phyloP scores from a whole-genome alignment of 148 eudicot genomes.

The Persicaria maculosa region DNA sequence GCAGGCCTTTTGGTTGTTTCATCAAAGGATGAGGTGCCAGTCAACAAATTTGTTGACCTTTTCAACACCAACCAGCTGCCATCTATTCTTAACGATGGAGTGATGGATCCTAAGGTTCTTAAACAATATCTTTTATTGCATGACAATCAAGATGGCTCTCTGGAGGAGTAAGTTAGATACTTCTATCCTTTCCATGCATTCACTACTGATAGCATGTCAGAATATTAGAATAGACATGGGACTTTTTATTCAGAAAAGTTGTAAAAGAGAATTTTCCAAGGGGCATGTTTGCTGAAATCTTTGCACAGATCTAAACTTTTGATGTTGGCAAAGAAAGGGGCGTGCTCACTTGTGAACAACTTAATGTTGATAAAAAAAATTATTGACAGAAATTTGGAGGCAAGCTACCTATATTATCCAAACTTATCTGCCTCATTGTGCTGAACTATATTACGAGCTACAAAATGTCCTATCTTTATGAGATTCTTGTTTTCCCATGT shows the following conservation, averaged over 20 bases:
- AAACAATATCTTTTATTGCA: constrained; percentile 79
- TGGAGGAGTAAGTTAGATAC: constrained; percentile 46
- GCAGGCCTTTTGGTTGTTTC: constrained; percentile 97
- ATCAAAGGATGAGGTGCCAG: constrained; percentile 72
- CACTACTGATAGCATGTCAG: background rate
- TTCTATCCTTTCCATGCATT: background rate
- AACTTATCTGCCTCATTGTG: background rate
- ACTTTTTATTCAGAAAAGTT: background rate
- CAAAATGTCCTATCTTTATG: background rate
- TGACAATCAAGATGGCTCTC: constrained; percentile 69
- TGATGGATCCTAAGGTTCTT: constrained; percentile 94
- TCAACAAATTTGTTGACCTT: constrained; percentile 77
- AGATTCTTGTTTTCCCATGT: background rate
- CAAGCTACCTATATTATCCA: background rate
- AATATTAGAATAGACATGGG: background rate
- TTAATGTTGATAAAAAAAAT: background rate
- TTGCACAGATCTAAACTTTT: background rate
- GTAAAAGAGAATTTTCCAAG: background rate
- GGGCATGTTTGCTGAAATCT: background rate
- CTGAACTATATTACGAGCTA: background rate
- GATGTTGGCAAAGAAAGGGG: background rate
- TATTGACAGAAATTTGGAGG: background rate
- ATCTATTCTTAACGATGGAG: constrained; percentile 69
- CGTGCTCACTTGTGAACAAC: background rate
- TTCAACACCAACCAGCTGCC: constrained; percentile 78